Conservation (phyloP, 2,329 filamentous ascomycete species). For the Botryotinia calthae region DNA sequence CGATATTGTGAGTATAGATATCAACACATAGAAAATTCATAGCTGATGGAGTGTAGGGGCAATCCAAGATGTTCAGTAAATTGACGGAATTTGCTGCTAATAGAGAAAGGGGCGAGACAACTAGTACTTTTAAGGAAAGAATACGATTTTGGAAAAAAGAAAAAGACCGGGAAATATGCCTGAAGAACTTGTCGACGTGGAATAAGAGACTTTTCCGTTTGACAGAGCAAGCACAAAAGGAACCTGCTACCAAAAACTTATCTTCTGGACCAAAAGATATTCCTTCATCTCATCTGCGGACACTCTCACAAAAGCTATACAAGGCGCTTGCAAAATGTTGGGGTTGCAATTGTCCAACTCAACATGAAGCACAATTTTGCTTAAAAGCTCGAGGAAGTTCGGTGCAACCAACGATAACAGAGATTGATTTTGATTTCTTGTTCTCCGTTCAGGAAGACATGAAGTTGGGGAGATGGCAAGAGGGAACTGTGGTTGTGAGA, state of each 20-base stretch:
- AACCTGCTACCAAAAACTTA: background rate
- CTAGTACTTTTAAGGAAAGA: constrained; percentile 1
- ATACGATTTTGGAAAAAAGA: constrained; percentile 16
- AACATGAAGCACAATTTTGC: constrained; percentile 10
- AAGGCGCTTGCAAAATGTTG: background rate
- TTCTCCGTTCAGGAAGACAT: constrained; percentile 7
- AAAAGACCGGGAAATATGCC: background rate
- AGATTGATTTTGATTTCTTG: constrained; percentile 2
- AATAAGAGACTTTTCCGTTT: constrained; percentile 7
- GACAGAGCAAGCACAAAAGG: constrained; percentile 2
- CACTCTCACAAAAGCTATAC: constrained; percentile 6
- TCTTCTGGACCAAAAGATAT: background rate
- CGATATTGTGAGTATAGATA: background rate
- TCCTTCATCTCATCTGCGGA: background rate
- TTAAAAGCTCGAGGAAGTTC: constrained; percentile 5
- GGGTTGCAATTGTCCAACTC: background rate
- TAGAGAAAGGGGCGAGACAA: background rate
- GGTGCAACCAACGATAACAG: background rate
- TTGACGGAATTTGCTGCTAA: background rate
- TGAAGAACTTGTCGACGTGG: constrained; percentile 3
- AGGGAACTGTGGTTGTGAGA: constrained; percentile 1
- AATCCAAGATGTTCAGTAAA: constrained; percentile 1
- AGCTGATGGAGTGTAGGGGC: background rate
- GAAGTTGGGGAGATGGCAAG: constrained; percentile 9
- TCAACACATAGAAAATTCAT: background rate